These are phyloP conservation scores for Oryza brachyantha DNA, from an alignment of 176 grass and related monocot genomes.

Conservation along the genomic window DNA sequence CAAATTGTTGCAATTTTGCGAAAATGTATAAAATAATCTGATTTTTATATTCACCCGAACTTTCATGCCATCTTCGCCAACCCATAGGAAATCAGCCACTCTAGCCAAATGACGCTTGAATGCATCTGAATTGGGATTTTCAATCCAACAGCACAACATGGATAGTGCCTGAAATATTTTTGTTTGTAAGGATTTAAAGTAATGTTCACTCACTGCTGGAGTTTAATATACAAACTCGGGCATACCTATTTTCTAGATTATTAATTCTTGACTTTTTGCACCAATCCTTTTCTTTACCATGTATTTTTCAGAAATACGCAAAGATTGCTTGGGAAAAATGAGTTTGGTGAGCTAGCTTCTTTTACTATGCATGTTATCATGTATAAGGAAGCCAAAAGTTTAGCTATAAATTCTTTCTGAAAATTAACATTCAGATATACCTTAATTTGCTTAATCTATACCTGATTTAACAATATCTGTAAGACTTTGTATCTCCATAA, in stretches of 20 bases:
- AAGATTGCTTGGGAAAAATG: not conserved
- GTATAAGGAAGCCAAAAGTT: not conserved
- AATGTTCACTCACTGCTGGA: not conserved
- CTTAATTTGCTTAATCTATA: not conserved
- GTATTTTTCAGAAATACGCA: not conserved
- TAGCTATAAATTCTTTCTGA: not conserved
- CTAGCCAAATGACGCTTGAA: slow-evolving; percentile 67
- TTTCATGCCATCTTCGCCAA: slow-evolving; percentile 93
- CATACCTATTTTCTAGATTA: not conserved
- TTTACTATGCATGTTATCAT: not conserved
- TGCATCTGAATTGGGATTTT: slow-evolving; percentile 50
- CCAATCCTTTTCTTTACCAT: not conserved
- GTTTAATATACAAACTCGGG: not conserved
- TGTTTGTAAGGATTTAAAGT: not conserved
- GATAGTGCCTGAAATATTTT: slow-evolving; percentile 49
- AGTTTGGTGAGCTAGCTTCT: not conserved
- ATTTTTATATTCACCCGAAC: slow-evolving; percentile 52
- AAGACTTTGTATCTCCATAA: not conserved
- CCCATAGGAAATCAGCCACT: slow-evolving; percentile 63
- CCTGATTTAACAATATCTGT: not conserved
- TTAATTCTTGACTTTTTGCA: not conserved
- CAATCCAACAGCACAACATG: slow-evolving; percentile 59
- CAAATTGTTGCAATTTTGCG: not conserved
- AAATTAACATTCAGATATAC: not conserved
- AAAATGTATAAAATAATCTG: not conserved